These are phyloP conservation scores for Panicum miliaceum DNA, from an alignment of 176 grass and related monocot genomes.

Conservation along the genomic window DNA sequence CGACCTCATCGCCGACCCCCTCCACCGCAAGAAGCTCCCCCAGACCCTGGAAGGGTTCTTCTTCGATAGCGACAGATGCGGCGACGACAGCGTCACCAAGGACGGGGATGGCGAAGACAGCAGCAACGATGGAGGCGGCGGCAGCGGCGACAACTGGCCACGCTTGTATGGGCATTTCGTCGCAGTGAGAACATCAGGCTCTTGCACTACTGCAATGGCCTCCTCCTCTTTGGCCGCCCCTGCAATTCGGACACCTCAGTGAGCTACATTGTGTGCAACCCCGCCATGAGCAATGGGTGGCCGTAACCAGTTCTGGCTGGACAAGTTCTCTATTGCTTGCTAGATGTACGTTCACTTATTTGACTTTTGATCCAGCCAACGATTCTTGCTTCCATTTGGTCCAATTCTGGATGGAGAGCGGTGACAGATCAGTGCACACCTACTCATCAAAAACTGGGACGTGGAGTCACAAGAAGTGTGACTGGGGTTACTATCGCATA, in stretches of 20 bases:
- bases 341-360: neutral
- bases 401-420: accelerated
- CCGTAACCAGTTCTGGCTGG: neutral
- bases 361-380: neutral
- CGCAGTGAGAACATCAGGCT: neutral
- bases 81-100: too few relatives aligned
- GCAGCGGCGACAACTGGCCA: neutral
- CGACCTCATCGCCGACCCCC: neutral
- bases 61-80: neutral
- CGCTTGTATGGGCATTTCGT: neutral
- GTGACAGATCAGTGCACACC: too few relatives aligned
- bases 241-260: neutral
- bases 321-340: neutral
- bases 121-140: neutral
- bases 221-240: neutral
- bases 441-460: neutral
- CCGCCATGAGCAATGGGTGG: neutral
- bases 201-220: neutral
- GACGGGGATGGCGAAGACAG: too few relatives aligned
- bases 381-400: neutral
- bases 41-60: neutral
- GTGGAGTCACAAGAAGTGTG: neutral
- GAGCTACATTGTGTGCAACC: neutral
- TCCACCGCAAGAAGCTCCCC: neutral
- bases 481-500: neutral